These are phyloP conservation scores for Phytophthora chlamydospora DNA, from an alignment of 352 stramenopile genomes.

Conservation along the genomic window DNA sequence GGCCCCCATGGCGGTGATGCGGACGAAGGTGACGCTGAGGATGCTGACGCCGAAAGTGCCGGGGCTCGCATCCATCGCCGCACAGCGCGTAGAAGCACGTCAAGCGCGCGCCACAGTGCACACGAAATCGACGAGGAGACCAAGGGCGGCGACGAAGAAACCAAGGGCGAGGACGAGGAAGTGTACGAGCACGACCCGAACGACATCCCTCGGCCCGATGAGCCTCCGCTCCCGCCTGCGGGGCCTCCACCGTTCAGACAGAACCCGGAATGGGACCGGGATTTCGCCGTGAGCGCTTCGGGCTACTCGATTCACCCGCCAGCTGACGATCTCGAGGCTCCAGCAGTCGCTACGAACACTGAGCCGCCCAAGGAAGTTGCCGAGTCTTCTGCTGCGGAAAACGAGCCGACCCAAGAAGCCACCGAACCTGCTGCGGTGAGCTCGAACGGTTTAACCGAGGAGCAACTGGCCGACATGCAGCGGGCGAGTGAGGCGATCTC, in stretches of 20 bases:
- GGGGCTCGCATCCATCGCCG: conserved; percentile 22
- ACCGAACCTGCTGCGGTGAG: neutral
- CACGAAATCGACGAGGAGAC: conserved; percentile 40
- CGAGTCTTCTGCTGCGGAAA: conserved; percentile 2
- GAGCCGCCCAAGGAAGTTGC: conserved; percentile 13
- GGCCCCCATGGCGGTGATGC: conserved; percentile 18
- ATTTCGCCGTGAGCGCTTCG: conserved; percentile 19
- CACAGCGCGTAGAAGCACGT: conserved; percentile 38
- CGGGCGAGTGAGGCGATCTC: conserved; percentile 33
- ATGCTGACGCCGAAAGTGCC: conserved; percentile 27
- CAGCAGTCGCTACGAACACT: conserved; percentile 25
- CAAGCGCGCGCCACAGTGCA: conserved; percentile 32
- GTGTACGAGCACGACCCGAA: conserved; percentile 1
- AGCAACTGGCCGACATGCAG: conserved; percentile 25
- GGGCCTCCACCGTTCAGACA: conserved; percentile 35
- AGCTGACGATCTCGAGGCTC: conserved; percentile 34
- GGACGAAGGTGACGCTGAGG: conserved; percentile 22
- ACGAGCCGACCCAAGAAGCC: neutral
- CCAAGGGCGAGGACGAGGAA: conserved; percentile 6
- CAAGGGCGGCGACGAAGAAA: conserved; percentile 27
- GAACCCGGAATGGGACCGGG: conserved; percentile 39
- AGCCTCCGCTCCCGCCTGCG: conserved; percentile 33
- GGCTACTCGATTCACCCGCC: conserved; percentile 35
- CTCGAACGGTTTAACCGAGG: neutral
- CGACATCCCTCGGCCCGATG: conserved; percentile 10